Conservation (phyloP, 768 basidiomycete species). For the Mycena amicta region DNA sequence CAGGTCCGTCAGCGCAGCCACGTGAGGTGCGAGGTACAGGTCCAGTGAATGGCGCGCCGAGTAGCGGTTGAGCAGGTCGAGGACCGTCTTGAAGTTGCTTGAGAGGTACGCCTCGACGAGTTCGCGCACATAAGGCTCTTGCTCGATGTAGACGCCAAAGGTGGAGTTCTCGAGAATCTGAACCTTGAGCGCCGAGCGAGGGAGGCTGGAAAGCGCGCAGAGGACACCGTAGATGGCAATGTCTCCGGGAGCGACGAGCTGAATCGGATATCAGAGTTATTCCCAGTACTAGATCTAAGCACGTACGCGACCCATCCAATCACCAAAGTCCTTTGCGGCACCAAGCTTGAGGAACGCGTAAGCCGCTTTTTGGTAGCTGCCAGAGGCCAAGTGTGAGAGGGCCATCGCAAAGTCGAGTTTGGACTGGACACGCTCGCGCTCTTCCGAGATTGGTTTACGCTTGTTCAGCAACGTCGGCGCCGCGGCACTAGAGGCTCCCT, state of each 20-base stretch:
- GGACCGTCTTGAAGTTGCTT: conserved; percentile 82
- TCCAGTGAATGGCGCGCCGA: conserved; percentile 81
- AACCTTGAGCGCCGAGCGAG: conserved; percentile 68
- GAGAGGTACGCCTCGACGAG: conserved; percentile 84
- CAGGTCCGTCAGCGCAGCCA: conserved; percentile 61
- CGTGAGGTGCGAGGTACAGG: conserved; percentile 73
- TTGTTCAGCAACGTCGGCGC: conserved; percentile 21
- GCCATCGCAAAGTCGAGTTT: conserved; percentile 84
- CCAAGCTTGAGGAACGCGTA: conserved; percentile 70
- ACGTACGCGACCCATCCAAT: conserved; percentile 75
- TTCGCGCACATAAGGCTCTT: conserved; percentile 85
- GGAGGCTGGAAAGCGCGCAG: conserved; percentile 78
- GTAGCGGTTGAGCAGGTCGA: conserved; percentile 72
- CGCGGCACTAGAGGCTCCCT: conserved; percentile 14
- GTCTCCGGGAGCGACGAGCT: conserved; percentile 81
- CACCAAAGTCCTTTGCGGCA: conserved; percentile 63
- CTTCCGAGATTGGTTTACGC: conserved; percentile 53
- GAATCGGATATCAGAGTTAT: conserved; percentile 3
- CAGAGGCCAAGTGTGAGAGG: conserved; percentile 70
- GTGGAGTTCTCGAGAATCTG: conserved; percentile 67
- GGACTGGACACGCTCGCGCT: conserved; percentile 69
- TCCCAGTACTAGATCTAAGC: neutral
- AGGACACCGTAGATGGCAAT: conserved; percentile 86
- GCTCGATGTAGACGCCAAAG: conserved; percentile 80
- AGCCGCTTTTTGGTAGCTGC: conserved; percentile 82